Conservation (phyloP, 345 rosid species). For the Eucalyptus cloeziana region DNA sequence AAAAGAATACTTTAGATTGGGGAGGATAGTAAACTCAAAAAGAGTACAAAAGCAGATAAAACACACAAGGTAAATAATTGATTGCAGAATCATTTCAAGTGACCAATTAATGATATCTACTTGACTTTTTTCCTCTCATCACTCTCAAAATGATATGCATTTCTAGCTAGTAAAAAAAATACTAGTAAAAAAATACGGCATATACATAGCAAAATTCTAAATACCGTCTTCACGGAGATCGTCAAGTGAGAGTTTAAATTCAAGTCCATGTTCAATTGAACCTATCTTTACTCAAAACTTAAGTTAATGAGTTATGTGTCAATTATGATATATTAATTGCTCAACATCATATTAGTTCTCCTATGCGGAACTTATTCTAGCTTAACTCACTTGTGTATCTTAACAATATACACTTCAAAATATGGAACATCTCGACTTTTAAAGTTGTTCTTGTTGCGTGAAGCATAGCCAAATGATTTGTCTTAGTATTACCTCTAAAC, state of each 20-base stretch:
- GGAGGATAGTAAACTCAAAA: background rate
- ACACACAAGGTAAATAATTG: background rate
- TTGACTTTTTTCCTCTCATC: background rate
- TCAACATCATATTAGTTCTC: background rate
- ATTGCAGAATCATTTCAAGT: background rate
- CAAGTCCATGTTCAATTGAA: rapidly evolving
- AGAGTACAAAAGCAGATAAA: background rate
- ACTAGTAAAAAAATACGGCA: background rate
- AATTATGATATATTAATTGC: background rate
- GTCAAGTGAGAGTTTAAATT: background rate
- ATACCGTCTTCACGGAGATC: rapidly evolving
- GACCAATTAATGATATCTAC: rapidly evolving
- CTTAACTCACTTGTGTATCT: background rate
- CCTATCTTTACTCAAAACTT: background rate
- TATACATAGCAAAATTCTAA: background rate
- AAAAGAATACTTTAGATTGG: background rate
- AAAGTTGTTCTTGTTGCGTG: rapidly evolving
- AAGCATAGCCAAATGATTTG: background rate
- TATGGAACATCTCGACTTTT: background rate
- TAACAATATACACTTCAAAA: background rate
- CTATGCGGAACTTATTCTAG: background rate
- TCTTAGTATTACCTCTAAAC: background rate
- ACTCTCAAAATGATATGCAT: background rate
- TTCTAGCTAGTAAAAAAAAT: background rate
- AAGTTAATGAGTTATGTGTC: background rate